phyloP scores from a whole-genome alignment of 768 basidiomycete genomes.

The Mycena leptocephala region DNA sequence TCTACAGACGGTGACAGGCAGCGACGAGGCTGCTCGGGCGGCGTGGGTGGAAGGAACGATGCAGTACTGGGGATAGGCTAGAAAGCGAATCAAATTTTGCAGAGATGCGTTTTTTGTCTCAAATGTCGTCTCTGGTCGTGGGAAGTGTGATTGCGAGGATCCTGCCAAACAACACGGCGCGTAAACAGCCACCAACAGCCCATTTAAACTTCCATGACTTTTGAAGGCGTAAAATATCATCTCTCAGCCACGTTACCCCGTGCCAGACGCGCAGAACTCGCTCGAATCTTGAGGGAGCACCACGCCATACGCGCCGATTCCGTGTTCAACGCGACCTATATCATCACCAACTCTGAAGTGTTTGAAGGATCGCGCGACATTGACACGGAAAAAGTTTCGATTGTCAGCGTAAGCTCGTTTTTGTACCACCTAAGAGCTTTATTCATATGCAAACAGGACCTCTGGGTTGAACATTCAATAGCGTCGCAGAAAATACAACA shows the following conservation, averaged over 20 bases:
- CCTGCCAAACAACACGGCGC: conserved; percentile 52
- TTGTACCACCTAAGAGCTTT: neutral
- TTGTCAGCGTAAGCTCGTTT: conserved; percentile 21
- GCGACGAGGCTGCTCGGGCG: too few relatives aligned
- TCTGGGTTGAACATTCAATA: conserved; percentile 32
- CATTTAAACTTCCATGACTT: too few relatives aligned
- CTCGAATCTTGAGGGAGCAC: conserved; percentile 54
- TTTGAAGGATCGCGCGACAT: conserved; percentile 55
- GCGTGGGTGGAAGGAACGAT: too few relatives aligned
- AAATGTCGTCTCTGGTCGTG: too few relatives aligned
- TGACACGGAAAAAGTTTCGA: neutral
- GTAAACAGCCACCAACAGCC: too few relatives aligned
- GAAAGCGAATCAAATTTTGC: too few relatives aligned
- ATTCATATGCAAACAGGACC: neutral
- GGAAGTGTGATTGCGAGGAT: conserved; percentile 45
- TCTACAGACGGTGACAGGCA: too few relatives aligned
- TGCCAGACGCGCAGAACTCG: conserved; percentile 48
- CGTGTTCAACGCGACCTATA: conserved; percentile 53
- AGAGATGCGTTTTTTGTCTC: too few relatives aligned
- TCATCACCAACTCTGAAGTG: conserved; percentile 58
- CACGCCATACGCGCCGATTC: conserved; percentile 47
- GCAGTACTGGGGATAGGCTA: too few relatives aligned
- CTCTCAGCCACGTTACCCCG: conserved; percentile 53
- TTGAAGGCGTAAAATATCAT: conserved; percentile 49
- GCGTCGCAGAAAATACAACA: conserved; percentile 18